Conservation (phyloP, 768 basidiomycete genomes). For the Auriscalpium microsporum region DNA sequence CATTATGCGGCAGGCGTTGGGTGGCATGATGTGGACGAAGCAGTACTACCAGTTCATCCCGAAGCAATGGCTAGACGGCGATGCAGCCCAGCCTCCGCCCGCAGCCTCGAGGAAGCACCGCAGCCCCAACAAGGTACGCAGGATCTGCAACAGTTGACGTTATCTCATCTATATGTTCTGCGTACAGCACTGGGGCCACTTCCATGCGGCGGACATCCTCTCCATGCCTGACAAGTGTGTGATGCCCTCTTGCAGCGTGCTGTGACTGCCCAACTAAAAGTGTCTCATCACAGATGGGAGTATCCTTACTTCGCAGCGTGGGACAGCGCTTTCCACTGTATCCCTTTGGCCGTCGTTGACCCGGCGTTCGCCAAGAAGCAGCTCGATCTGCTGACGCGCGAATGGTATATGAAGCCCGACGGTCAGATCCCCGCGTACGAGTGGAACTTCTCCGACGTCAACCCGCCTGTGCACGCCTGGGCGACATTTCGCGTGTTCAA, state of each 20-base stretch:
- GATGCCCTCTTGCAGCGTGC: background rate
- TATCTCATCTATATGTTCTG: background rate
- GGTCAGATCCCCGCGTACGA: slow-evolving; percentile 98
- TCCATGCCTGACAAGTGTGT: slow-evolving; percentile 98
- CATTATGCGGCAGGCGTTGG: slow-evolving; percentile 92
- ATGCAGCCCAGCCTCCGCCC: slow-evolving; percentile 90
- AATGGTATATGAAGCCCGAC: slow-evolving; percentile 99
- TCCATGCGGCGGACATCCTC: slow-evolving; percentile 91
- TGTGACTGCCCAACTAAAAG: slow-evolving; percentile 4
- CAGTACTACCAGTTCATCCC: slow-evolving; percentile 96
- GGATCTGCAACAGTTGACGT: background rate
- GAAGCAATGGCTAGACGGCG: slow-evolving; percentile 93
- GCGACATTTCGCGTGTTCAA: slow-evolving; percentile 98
- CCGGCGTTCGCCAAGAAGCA: slow-evolving; percentile 96
- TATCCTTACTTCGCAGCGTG: slow-evolving; percentile 99
- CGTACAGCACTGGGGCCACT: slow-evolving; percentile 86
- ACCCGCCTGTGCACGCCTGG: slow-evolving; percentile 99
- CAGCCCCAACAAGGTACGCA: slow-evolving; percentile 59
- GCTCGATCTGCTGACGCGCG: slow-evolving; percentile 88
- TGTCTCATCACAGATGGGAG: slow-evolving; percentile 61
- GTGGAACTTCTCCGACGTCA: slow-evolving; percentile 98
- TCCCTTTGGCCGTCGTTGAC: slow-evolving; percentile 94
- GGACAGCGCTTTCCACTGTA: slow-evolving; percentile 99
- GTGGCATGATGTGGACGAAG: slow-evolving; percentile 98
- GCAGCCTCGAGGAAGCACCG: slow-evolving; percentile 82